Base-by-base conservation (phyloP, 176 grass and related monocot genomes). In the Carex parvula region DNA sequence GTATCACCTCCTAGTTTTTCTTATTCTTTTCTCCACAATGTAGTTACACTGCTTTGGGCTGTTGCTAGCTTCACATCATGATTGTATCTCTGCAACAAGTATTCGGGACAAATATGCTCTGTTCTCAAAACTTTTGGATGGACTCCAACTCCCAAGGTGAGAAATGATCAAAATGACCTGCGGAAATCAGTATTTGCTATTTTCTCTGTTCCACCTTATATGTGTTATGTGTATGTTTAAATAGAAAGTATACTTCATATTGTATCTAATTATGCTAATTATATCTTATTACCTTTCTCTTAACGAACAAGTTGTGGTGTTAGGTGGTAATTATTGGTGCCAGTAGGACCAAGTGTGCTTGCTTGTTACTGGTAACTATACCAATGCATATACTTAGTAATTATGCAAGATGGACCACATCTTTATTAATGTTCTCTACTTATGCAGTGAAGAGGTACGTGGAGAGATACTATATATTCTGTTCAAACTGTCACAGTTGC, bases 401-500 rank as follows among this genome's bases (percentile, higher is more conserved):
- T 26, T 24, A 18, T 54, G 44, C 10, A 26, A 70, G 42, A 30
- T 79, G 13, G 9, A 9, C 57, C 56, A 59, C 18, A 86, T 65
- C 33, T 20, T 91, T 39, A 46, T 79, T 66, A 16, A 84, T 86
- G 66, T 88, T 85, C 82, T 81, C 14, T 75, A 92, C 60, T 85
- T 61, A 80, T 91, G 64, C 89, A 98, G 95, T 15, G 91, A 94
- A 87, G 92, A 98, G 56, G 87, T 93, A 66, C 86, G 92, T 70
- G 92, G 92, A 82, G 95, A 98, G 80, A 98, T 98, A 71, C 72
- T 98, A 9, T 94, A 93, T 59, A 76, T 98, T 56, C 88, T 98
- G 15, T 98, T 91, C 88, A 98, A 92, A 84, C 84, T 98, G 80
- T 90, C 86, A 60, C 44, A 87, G 12, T 71, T 89, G 85, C 94